Base-by-base conservation (phyloP, 2,329 filamentous ascomycete species). In the Coleophoma eucalyptorum region DNA sequence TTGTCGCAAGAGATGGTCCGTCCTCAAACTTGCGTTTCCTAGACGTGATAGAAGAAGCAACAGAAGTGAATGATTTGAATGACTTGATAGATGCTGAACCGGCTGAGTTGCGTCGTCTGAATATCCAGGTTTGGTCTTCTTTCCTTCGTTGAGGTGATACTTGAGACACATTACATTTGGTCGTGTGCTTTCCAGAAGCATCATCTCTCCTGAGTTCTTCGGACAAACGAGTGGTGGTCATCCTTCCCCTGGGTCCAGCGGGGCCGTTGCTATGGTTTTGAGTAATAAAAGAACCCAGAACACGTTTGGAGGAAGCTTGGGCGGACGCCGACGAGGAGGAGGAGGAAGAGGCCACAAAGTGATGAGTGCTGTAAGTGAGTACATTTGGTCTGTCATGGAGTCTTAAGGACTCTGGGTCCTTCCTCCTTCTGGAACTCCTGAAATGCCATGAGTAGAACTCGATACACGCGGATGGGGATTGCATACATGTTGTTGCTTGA, bases 371-470 rank as follows among this genome's bases (percentile, higher is more conserved):
- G 47, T 54, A 54, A 21, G 50, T 51, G 37, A 56, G 52, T 34
- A 51, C 52, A 50, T 58, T 58, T 34, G 54, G 53, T 21, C 52
- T 50, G 18, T 56, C 54, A 18, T 54, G 52, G 33, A 56, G 20
- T 18, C 48, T 44, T 26, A 54, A 45, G 18, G 51, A 47, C 19
- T 55, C 53, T 10, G 44, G 43, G 32, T 55, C 54, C 47, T 51
- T 54, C 31, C 52, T 44, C 37, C 32, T 54, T 46, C 46, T 26
- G 21, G 16, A 35, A 32, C 41, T 41, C 48, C 48, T 53, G 20
- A 8, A 20, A 35, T 46, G 32, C 31, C n/a, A 38, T 46, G 26
- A 44, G 42, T 16, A n/a, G 31, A 44, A 33, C 31, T 21, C 42
- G 42, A 44, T 44, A 6, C 26, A 26, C 20, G 20, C n/a, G 5